These are phyloP conservation scores for Penicillium cataractarum DNA, from an alignment of 495 filamentous ascomycete species.

Conservation along the genomic window DNA sequence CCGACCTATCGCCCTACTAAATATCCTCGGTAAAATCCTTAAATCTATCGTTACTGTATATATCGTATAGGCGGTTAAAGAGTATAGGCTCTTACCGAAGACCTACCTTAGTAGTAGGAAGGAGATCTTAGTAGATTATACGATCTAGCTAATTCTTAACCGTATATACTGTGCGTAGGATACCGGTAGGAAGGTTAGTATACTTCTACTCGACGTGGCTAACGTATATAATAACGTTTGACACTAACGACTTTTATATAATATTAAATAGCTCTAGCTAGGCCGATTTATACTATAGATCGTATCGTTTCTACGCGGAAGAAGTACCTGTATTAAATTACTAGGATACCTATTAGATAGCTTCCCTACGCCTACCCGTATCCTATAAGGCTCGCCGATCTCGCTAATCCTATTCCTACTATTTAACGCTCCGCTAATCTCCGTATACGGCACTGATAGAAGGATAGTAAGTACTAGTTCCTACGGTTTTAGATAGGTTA, in stretches of 20 bases:
- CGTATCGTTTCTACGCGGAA: background rate
- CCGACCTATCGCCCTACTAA: background rate
- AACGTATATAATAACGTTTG: background rate
- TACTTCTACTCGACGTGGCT: background rate
- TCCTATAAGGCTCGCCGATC: background rate
- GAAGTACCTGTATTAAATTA: slow-evolving; percentile 5
- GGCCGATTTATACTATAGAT: background rate
- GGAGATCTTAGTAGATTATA: background rate
- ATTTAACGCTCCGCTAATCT: background rate
- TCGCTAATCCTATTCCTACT: slow-evolving; percentile 3
- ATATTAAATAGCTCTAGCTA: background rate
- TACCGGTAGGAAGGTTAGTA: background rate
- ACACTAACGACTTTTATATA: background rate
- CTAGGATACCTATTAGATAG: slow-evolving; percentile 2
- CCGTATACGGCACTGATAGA: background rate
- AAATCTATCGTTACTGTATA: background rate
- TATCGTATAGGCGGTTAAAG: background rate
- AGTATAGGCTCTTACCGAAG: background rate
- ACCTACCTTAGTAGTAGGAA: background rate
- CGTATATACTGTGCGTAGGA: background rate
- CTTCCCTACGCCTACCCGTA: slow-evolving; percentile 2
- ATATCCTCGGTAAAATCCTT: background rate
- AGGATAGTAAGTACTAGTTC: too few species aligned
- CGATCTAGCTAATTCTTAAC: background rate
- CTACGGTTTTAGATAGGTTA: too few species aligned